Base-by-base conservation (phyloP, 345 rosid genomes). In the Tarenaya hassleriana region DNA sequence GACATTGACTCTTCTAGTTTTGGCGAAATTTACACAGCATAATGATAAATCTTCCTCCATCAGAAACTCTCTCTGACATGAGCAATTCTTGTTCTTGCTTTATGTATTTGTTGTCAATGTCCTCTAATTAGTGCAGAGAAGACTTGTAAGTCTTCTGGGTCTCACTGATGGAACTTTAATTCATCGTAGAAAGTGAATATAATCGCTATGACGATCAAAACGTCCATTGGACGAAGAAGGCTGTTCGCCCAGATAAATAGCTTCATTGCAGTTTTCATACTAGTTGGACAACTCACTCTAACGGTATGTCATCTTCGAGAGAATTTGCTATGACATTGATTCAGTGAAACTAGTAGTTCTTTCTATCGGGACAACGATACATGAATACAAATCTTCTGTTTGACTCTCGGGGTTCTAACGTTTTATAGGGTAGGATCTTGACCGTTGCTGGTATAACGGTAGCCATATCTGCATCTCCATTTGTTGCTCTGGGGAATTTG, bases 231-330 rank as follows among this genome's bases (percentile, higher is more conserved):
- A 18, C 77, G 96, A 63, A 86, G 95, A 72, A 84, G 58, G 72
- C 64, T 90, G 69, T 80, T 86, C 65, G 95, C 91, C 5, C 82
- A 90, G 84, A 90, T 90, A 70, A 90, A 90, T 64, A 82, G 96
- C 86, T 86, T 90, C 20, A 80, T 86, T 64, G 97, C 94, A 55
- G 69, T 84, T 50, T 90, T 90, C 75, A 86, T 90, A 69, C 94
- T 90, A 19, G 73, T 73, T 55, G 97, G 96, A 69, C 97, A 86
- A 73, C 82, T 90, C 48, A 86, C 94, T 39, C 66, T 86, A 67
- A 90, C 95, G 55, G 95, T 90, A 77, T 43, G 54, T 47, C 11
- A 52, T 33, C 24, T 41, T 8, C 20, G 0, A 47, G 10, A 34
- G 4, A 16, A 31, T 32, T 14, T 18, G 51, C 21, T 18, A 15